Evolutionary conservation across 1,284 basidiomycete species (phyloP).

Genomic region (Ceratobasidium sp.): DNA sequence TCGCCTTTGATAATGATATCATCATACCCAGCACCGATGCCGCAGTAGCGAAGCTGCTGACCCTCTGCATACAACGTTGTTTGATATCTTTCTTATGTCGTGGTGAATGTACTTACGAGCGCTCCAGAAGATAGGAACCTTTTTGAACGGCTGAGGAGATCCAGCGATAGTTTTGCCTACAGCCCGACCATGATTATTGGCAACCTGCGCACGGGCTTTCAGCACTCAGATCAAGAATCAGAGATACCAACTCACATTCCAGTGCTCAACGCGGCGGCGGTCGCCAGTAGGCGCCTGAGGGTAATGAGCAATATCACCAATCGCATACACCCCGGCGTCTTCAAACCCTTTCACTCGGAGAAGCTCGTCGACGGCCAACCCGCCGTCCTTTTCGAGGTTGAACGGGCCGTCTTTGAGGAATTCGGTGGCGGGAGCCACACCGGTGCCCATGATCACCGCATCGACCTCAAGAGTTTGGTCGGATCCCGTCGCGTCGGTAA

Average conservation of each 20-base stretch:
- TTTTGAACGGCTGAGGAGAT: slow-evolving; percentile 64
- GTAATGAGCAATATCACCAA: slow-evolving; percentile 91
- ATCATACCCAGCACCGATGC: slow-evolving; percentile 70
- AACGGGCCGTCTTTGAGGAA: slow-evolving; percentile 75
- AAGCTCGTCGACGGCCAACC: slow-evolving; percentile 81
- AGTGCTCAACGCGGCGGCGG: slow-evolving; percentile 80
- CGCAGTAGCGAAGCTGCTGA: slow-evolving; percentile 82
- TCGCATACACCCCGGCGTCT: slow-evolving; percentile 73
- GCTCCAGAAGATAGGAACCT: slow-evolving; percentile 91
- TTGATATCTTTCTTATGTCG: background rate
- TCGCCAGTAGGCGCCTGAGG: slow-evolving; percentile 65
- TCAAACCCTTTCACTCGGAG: slow-evolving; percentile 68
- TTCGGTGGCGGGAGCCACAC: slow-evolving; percentile 84
- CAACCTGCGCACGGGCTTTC: slow-evolving; percentile 58
- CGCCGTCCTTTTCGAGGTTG: slow-evolving; percentile 76
- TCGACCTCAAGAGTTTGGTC: slow-evolving; percentile 60
- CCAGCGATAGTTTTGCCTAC: slow-evolving; percentile 80
- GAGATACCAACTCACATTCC: slow-evolving; percentile 68
- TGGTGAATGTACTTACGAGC: slow-evolving; percentile 60
- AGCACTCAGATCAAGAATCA: slow-evolving; percentile 40
- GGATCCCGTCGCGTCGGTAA: slow-evolving; percentile 42
- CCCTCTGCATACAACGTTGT: slow-evolving; percentile 58
- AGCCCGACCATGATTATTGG: slow-evolving; percentile 84
- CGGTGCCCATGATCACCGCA: slow-evolving; percentile 87
- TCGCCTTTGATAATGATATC: slow-evolving; percentile 80